These are phyloP conservation scores for Fusarium brachygibbosum DNA, from an alignment of 2,329 filamentous ascomycete species.

Conservation along the genomic window DNA sequence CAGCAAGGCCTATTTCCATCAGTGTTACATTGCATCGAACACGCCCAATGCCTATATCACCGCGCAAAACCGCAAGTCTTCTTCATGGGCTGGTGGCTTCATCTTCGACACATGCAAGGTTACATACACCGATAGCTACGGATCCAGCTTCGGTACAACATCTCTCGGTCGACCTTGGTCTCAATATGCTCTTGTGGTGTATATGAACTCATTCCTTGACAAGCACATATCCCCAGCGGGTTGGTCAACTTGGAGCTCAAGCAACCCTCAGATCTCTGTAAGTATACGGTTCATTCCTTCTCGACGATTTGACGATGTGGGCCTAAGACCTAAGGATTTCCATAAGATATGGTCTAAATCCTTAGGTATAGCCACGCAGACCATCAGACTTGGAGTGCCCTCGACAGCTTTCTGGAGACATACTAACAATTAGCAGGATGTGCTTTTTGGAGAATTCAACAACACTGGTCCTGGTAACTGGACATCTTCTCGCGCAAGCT, in stretches of 20 bases:
- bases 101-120: slow-evolving; percentile 52
- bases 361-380: background rate
- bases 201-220: slow-evolving; percentile 63
- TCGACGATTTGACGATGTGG: background rate
- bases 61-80: slow-evolving; percentile 50
- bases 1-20: slow-evolving; percentile 54
- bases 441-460: slow-evolving; percentile 69
- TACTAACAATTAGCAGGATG: slow-evolving; percentile 48
- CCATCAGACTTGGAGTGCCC: background rate
- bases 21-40: slow-evolving; percentile 56
- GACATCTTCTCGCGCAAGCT: slow-evolving; percentile 38
- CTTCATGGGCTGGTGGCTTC: slow-evolving; percentile 51
- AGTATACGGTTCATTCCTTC: background rate
- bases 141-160: slow-evolving; percentile 52
- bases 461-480: slow-evolving; percentile 64
- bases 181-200: slow-evolving; percentile 61
- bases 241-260: slow-evolving; percentile 64
- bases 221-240: slow-evolving; percentile 45
- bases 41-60: slow-evolving; percentile 52
- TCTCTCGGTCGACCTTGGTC: slow-evolving; percentile 63
- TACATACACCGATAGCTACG: slow-evolving; percentile 47
- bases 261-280: slow-evolving; percentile 67
- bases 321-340: background rate
- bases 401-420: fast-evolving
- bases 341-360: background rate